Conservation (phyloP, 1,284 basidiomycete genomes). For the Moesziomyces sp. region DNA sequence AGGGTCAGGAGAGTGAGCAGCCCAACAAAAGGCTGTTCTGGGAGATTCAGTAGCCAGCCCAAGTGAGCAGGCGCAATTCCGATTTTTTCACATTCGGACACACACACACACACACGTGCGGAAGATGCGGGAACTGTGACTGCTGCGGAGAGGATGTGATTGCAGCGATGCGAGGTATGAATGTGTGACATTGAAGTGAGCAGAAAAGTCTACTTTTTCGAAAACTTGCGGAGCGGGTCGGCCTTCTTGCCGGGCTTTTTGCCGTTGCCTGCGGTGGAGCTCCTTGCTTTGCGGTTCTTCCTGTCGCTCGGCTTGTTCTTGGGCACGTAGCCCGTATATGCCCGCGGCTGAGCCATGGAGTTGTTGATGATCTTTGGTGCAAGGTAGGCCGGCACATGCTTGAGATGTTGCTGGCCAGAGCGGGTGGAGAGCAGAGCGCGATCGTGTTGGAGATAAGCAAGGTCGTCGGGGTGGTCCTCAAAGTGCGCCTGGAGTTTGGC, state of each 20-base stretch:
- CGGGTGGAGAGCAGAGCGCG: slow-evolving; percentile 88
- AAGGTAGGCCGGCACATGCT: slow-evolving; percentile 93
- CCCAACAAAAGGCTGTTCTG: slow-evolving; percentile 22
- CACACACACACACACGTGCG: neutral
- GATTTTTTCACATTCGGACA: neutral
- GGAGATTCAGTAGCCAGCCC: slow-evolving; percentile 16
- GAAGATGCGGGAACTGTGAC: neutral
- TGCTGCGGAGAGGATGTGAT: slow-evolving; percentile 1
- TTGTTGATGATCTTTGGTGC: slow-evolving; percentile 79
- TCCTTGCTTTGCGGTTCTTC: slow-evolving; percentile 9
- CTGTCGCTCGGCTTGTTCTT: slow-evolving; percentile 27
- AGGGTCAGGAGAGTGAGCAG: neutral
- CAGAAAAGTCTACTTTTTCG: slow-evolving; percentile 29
- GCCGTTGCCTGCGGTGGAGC: slow-evolving; percentile 5
- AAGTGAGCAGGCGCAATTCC: no score
- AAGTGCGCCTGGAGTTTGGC: slow-evolving; percentile 97
- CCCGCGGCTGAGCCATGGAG: slow-evolving; percentile 3
- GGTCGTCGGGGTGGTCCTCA: slow-evolving; percentile 93
- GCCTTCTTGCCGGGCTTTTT: slow-evolving; percentile 35
- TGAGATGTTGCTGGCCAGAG: slow-evolving; percentile 83
- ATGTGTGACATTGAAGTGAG: neutral
- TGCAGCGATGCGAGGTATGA: neutral
- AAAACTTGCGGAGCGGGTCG: slow-evolving; percentile 57
- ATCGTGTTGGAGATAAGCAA: slow-evolving; percentile 93
- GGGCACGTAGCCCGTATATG: slow-evolving; percentile 30